Evolutionary conservation across 768 basidiomycete genomes (phyloP).

Genomic region (Rubroboletus pulcherrimus): DNA sequence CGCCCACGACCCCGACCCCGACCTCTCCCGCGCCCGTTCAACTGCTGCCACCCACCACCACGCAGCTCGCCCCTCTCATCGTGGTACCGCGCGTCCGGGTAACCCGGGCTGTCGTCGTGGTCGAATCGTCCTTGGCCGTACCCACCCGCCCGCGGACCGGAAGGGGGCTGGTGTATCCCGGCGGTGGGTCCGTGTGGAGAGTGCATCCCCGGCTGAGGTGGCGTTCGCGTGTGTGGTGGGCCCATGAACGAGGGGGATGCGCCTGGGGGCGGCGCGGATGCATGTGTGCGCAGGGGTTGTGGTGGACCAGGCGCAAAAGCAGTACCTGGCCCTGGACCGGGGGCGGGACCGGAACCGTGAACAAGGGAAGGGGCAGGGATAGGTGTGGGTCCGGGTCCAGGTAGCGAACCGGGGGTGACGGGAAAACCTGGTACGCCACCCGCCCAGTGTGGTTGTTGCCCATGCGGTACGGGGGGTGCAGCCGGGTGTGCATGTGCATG

Average conservation of each 20-base stretch:
- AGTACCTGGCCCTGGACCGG: neutral
- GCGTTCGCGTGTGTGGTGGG: slow-evolving; percentile 12
- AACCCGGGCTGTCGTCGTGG: slow-evolving; percentile 21
- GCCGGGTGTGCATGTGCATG: slow-evolving; percentile 18
- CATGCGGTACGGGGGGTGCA: slow-evolving; percentile 12
- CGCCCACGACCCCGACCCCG: slow-evolving; percentile 29
- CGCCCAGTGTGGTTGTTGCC: slow-evolving; percentile 17
- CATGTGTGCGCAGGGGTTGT: neutral
- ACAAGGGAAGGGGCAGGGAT: neutral
- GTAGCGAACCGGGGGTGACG: neutral
- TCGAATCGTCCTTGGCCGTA: slow-evolving; percentile 28
- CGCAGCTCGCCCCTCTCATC: slow-evolving; percentile 36
- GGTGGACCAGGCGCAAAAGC: slow-evolving; percentile 8
- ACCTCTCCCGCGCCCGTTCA: slow-evolving; percentile 34
- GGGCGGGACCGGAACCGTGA: neutral
- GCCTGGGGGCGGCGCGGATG: neutral
- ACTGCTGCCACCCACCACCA: slow-evolving; percentile 22
- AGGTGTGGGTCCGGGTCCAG: slow-evolving; percentile 3
- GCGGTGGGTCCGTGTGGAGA: slow-evolving; percentile 12
- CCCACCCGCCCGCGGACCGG: slow-evolving; percentile 27
- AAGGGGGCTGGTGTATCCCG: slow-evolving; percentile 23
- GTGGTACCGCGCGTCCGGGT: slow-evolving; percentile 19
- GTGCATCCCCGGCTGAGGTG: slow-evolving; percentile 25
- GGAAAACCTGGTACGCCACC: slow-evolving; percentile 26
- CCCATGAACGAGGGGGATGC: slow-evolving; percentile 16